Percentiles rank a stretch among this genome's conserved stretches.
Conservation (phyloP, 345 rosid species). For the Schrenkiella parvula region DNA sequence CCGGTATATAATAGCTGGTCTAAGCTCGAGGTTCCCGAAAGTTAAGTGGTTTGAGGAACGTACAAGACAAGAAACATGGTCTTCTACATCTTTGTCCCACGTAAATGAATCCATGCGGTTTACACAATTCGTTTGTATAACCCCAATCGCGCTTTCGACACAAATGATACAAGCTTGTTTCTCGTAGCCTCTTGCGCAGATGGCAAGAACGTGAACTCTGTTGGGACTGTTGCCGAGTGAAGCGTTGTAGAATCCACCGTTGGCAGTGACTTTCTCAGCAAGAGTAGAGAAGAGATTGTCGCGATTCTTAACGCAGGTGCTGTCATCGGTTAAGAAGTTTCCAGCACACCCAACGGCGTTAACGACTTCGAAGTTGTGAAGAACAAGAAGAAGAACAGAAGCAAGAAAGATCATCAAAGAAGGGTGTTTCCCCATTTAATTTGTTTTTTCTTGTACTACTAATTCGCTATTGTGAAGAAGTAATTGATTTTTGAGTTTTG, state of each 20-base stretch:
- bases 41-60: constrained; percentile 1
- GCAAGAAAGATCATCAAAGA: constrained; percentile 4
- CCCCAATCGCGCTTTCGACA: not conserved
- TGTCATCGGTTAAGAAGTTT: not conserved
- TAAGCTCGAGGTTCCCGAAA: not conserved
- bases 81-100: not conserved
- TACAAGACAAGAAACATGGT: not conserved
- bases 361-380: not conserved
- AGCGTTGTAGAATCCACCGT: constrained; percentile 10
- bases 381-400: constrained; percentile 11
- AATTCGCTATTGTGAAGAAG: not conserved
- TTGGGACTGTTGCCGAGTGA: not conserved
- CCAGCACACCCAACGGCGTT: not conserved
- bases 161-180: not conserved
- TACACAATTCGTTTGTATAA: not conserved
- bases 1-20: not conserved
- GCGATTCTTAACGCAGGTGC: constrained; percentile 11
- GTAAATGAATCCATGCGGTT: not conserved
- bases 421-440: not conserved
- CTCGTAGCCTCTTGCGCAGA: not conserved
- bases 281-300: not conserved
- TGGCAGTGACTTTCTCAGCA: not conserved
- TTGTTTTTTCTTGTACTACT: not conserved
- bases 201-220: not conserved
- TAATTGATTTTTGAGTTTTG: not conserved